Conservation (phyloP, 345 rosid species). For the Euclidium syriacum region DNA sequence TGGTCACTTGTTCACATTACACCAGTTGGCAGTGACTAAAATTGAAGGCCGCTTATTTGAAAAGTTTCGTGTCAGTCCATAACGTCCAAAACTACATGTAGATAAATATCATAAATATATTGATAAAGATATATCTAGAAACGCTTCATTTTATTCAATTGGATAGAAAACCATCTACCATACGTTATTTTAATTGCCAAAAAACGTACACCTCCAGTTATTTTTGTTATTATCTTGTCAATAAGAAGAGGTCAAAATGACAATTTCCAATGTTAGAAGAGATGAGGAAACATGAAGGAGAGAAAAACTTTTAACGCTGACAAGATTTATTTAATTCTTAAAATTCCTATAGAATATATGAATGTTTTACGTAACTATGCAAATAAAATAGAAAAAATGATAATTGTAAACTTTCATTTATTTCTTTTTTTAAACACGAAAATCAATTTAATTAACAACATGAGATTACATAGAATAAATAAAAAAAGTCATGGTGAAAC, state of each 20-base stretch:
- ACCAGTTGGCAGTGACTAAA: slow-evolving; percentile 15
- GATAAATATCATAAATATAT: not conserved
- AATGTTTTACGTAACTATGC: not conserved
- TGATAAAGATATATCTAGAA: slow-evolving; percentile 14
- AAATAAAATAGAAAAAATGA: not conserved
- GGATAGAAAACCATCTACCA: not conserved
- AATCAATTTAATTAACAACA: no score
- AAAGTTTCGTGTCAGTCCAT: slow-evolving; percentile 17
- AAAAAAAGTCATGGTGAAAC: no score
- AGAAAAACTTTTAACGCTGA: not conserved
- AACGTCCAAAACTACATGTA: slow-evolving; percentile 5
- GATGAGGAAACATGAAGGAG: slow-evolving; percentile 13
- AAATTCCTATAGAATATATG: not conserved
- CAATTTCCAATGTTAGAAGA: slow-evolving; percentile 26
- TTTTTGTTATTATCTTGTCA: not conserved
- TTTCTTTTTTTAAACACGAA: no score
- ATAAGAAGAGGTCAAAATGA: slow-evolving; percentile 21
- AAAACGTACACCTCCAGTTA: not conserved
- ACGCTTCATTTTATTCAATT: not conserved
- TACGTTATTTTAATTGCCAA: not conserved
- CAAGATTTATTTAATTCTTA: not conserved
- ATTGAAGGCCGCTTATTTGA: slow-evolving; percentile 22
- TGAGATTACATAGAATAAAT: no score
- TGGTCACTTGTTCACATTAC: not conserved
- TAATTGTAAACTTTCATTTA: no score